These are phyloP conservation scores for Achaetomium macrosporum DNA, from an alignment of 2,329 filamentous ascomycete genomes.

Conservation along the genomic window DNA sequence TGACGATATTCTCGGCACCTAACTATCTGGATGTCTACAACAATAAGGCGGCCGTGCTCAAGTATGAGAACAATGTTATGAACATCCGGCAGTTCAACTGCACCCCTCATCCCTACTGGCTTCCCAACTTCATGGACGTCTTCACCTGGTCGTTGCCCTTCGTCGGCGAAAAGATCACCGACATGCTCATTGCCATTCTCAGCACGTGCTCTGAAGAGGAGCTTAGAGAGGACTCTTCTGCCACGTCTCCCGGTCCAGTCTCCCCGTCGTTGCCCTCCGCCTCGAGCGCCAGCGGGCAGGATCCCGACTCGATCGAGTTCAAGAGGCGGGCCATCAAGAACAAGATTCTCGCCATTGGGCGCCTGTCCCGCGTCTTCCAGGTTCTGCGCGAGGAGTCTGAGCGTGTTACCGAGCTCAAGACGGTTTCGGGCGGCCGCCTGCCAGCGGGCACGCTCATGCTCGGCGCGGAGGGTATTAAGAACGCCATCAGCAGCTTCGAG, in stretches of 20 bases:
- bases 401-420: constrained; percentile 95
- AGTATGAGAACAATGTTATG: constrained; percentile 99
- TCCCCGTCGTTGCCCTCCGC: constrained; percentile 57
- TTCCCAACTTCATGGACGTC: constrained; percentile 99
- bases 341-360: constrained; percentile 97
- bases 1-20: constrained; percentile 99
- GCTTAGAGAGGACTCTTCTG: constrained; percentile 77
- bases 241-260: constrained; percentile 60
- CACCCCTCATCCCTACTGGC: constrained; percentile 98
- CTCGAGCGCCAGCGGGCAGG: constrained; percentile 35
- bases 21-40: constrained; percentile 99
- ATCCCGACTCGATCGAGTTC: constrained; percentile 84
- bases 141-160: constrained; percentile 99
- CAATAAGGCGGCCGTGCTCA: constrained; percentile 97
- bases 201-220: constrained; percentile 99
- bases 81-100: constrained; percentile 99
- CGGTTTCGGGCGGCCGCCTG: constrained; percentile 83
- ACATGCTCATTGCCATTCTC: constrained; percentile 98
- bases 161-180: constrained; percentile 97
- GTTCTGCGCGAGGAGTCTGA: constrained; percentile 96
- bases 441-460: constrained; percentile 96
- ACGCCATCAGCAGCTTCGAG: constrained; percentile 94
- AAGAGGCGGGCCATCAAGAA: constrained; percentile 98
- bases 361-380: constrained; percentile 95
- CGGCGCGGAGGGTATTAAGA: constrained; percentile 96